Evolutionary conservation across 1,139 yeast genomes (phyloP).

Genomic region (Pichia sp.): DNA sequence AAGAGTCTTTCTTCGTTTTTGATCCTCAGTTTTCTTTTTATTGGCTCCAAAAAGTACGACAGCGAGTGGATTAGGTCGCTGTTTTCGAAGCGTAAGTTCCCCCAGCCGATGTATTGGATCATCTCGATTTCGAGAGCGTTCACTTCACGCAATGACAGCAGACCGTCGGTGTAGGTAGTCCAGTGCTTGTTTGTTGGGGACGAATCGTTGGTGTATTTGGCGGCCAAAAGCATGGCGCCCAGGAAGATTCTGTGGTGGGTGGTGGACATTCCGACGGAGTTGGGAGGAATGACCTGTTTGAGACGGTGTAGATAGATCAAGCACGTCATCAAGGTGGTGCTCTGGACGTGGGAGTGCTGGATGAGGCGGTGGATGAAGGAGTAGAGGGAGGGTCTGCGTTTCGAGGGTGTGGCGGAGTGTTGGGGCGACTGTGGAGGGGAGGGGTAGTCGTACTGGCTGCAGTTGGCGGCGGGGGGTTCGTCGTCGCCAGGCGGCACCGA

Average conservation of each 20-base stretch:
- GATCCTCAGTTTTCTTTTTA: slow-evolving; percentile 42
- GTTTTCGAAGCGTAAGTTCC: slow-evolving; percentile 56
- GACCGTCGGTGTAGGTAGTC: slow-evolving; percentile 86
- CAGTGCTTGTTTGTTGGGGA: slow-evolving; percentile 94
- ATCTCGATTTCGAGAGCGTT: slow-evolving; percentile 90
- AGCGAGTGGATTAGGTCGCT: slow-evolving; percentile 66
- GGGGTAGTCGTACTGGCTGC: slow-evolving; percentile 27
- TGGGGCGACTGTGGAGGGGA: slow-evolving; percentile 46
- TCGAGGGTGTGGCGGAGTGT: slow-evolving; percentile 10
- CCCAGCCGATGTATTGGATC: slow-evolving; percentile 79
- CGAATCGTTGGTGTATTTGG: slow-evolving; percentile 87
- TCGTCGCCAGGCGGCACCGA: slow-evolving; percentile 27
- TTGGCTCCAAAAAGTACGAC: slow-evolving; percentile 71
- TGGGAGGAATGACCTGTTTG: slow-evolving; percentile 73
- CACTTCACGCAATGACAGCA: slow-evolving; percentile 70
- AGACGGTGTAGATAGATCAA: slow-evolving; percentile 76
- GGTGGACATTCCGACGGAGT: slow-evolving; percentile 89
- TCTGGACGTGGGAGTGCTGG: slow-evolving; percentile 82
- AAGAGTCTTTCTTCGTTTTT: slow-evolving; percentile 20
- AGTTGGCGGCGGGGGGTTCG: slow-evolving; percentile 1
- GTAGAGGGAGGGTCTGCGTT: slow-evolving; percentile 40
- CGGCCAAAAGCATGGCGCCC: slow-evolving; percentile 82
- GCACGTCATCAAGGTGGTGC: slow-evolving; percentile 91
- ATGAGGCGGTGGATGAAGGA: slow-evolving; percentile 70
- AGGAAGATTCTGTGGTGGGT: slow-evolving; percentile 89